Evolutionary conservation across 2,329 filamentous ascomycete species (phyloP).

Genomic region (Phoma herbarum): DNA sequence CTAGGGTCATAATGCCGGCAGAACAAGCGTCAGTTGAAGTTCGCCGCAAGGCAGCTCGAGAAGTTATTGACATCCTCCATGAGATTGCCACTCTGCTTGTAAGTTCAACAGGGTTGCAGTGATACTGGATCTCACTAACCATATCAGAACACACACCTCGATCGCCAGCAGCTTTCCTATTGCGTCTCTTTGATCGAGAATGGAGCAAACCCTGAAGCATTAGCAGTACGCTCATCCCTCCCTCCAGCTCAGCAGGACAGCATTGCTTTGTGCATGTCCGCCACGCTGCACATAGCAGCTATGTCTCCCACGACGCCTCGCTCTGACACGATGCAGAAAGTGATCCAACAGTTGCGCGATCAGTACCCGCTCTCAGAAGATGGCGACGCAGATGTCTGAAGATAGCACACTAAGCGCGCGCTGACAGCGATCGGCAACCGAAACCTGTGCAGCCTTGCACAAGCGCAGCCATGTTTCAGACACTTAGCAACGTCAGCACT

Average conservation of each 20-base stretch:
- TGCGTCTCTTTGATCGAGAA: constrained; percentile 98
- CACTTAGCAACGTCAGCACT: constrained; percentile 3
- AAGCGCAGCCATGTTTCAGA: constrained; percentile 15
- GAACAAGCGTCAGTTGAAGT: constrained; percentile 45
- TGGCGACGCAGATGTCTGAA: constrained; percentile 37
- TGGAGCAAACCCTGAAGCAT: constrained; percentile 92
- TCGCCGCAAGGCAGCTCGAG: constrained; percentile 79
- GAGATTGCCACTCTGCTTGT: constrained; percentile 92
- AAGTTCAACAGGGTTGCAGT: constrained; percentile 42
- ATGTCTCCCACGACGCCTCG: not conserved
- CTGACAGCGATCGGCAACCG: constrained; percentile 27
- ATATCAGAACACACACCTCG: constrained; percentile 86
- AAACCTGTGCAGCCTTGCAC: constrained; percentile 22
- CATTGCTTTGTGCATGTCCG: not conserved
- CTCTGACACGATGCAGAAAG: constrained; percentile 48
- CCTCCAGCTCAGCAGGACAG: not conserved
- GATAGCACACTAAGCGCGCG: constrained; percentile 28
- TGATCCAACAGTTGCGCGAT: constrained; percentile 56
- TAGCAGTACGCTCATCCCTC: constrained; percentile 74
- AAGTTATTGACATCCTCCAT: constrained; percentile 81
- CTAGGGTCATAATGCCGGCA: constrained; percentile 25
- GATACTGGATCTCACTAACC: not conserved
- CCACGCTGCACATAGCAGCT: not conserved
- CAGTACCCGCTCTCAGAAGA: constrained; percentile 50
- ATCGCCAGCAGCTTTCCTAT: constrained; percentile 88